Conservation (phyloP, 805 yeast genomes). For the Ogataea pini region DNA sequence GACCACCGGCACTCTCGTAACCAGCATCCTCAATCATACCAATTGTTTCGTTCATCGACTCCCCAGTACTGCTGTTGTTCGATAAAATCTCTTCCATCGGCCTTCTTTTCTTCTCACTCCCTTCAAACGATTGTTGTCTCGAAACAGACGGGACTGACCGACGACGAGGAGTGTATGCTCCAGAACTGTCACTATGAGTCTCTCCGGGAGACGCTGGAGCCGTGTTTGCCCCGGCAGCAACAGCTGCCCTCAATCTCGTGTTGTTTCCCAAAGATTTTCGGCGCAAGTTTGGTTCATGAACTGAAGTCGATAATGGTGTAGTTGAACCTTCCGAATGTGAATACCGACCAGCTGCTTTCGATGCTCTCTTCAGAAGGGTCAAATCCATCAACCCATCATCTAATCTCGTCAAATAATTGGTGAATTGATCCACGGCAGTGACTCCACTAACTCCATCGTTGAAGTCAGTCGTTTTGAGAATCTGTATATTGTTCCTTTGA, state of each 20-base stretch:
- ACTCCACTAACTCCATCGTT: constrained; percentile 23
- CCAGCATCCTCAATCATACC: constrained; percentile 7
- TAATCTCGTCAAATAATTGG: constrained; percentile 55
- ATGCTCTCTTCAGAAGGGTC: constrained; percentile 50
- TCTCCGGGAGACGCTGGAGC: background rate
- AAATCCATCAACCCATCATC: constrained; percentile 69
- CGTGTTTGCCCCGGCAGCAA: background rate
- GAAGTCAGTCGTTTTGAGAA: constrained; percentile 7
- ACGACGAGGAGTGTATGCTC: background rate
- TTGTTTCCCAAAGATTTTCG: constrained; percentile 5
- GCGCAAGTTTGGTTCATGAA: constrained; percentile 1
- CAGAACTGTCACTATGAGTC: background rate
- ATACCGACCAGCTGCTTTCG: constrained; percentile 32
- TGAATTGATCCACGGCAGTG: constrained; percentile 47
- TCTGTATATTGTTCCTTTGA: constrained; percentile 11
- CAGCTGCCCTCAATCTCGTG: constrained; percentile 2
- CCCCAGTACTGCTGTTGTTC: constrained; percentile 14
- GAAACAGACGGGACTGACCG: background rate
- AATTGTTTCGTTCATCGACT: constrained; percentile 17
- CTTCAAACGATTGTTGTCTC: background rate
- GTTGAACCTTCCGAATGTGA: constrained; percentile 13
- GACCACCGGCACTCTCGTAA: background rate
- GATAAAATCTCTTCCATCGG: background rate
- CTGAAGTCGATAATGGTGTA: constrained; percentile 3
- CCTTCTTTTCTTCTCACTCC: background rate